phyloP scores from a whole-genome alignment of 2,329 filamentous ascomycete species.

The Chaetomium olivaceum region DNA sequence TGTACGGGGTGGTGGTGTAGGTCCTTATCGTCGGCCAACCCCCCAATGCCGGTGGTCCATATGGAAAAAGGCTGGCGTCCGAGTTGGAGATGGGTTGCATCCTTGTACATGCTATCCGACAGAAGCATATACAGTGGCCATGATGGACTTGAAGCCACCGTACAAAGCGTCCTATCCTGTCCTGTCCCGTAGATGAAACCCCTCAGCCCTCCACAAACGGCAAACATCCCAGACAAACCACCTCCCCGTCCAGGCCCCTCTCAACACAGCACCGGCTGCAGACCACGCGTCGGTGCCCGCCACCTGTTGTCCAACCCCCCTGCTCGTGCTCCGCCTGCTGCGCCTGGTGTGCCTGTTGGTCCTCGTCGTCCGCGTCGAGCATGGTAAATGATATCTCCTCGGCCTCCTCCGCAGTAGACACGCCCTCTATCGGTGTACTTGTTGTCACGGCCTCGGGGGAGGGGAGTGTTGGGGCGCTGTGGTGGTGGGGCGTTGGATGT shows the following conservation, averaged over 20 bases:
- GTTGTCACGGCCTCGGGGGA: background rate
- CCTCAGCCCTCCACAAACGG: constrained; percentile 34
- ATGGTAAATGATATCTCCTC: constrained; percentile 48
- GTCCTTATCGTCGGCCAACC: background rate
- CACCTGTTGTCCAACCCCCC: constrained; percentile 43
- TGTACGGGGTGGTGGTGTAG: background rate
- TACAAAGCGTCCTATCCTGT: background rate
- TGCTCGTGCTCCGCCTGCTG: constrained; percentile 14
- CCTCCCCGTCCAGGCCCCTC: constrained; percentile 62
- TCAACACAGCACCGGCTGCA: constrained; percentile 72
- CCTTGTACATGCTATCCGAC: background rate
- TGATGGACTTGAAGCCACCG: background rate
- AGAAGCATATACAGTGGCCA: background rate
- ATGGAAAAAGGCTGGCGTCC: background rate
- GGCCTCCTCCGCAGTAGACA: constrained; percentile 33
- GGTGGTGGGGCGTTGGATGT: background rate
- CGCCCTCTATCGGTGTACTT: constrained; percentile 29
- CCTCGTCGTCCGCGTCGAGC: constrained; percentile 44
- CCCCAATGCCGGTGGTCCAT: background rate
- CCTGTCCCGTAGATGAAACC: background rate
- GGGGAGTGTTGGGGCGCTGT: background rate
- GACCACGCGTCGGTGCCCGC: constrained; percentile 54
- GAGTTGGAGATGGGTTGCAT: background rate
- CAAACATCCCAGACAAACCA: constrained; percentile 66
- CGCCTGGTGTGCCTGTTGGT: background rate